Evolutionary conservation across 768 basidiomycete species (phyloP).

Genomic region (Boletus barrowsii): DNA sequence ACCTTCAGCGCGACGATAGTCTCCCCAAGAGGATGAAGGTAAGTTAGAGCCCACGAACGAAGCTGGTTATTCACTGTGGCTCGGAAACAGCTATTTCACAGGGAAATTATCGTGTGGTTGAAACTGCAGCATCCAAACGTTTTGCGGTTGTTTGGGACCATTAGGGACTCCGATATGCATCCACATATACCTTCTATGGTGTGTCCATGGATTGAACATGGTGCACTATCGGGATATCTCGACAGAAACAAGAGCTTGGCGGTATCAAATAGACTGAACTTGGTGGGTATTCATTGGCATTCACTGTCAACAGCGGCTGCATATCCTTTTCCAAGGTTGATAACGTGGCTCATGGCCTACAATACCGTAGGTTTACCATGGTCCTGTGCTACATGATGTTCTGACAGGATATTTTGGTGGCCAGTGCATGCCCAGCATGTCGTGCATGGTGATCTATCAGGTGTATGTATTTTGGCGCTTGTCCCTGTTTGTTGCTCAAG

Average conservation of each 20-base stretch:
- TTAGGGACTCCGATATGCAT: neutral
- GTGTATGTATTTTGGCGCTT: neutral
- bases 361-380: neutral
- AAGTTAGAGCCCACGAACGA: neutral
- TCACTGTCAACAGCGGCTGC: neutral
- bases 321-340: neutral
- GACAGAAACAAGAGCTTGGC: neutral
- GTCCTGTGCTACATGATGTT: neutral
- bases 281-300: neutral
- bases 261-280: neutral
- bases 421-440: neutral
- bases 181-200: neutral
- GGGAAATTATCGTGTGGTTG: neutral
- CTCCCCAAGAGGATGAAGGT: neutral
- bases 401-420: neutral
- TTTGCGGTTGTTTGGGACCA: neutral
- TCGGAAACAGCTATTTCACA: neutral
- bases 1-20: neutral
- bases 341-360: neutral
- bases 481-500: neutral
- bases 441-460: slow-evolving; percentile 1
- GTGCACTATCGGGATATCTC: neutral
- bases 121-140: neutral
- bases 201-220: neutral
- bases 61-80: neutral